Evolutionary conservation across 148 eudicot genomes (phyloP).

Genomic region (Rhododendron vialii): DNA sequence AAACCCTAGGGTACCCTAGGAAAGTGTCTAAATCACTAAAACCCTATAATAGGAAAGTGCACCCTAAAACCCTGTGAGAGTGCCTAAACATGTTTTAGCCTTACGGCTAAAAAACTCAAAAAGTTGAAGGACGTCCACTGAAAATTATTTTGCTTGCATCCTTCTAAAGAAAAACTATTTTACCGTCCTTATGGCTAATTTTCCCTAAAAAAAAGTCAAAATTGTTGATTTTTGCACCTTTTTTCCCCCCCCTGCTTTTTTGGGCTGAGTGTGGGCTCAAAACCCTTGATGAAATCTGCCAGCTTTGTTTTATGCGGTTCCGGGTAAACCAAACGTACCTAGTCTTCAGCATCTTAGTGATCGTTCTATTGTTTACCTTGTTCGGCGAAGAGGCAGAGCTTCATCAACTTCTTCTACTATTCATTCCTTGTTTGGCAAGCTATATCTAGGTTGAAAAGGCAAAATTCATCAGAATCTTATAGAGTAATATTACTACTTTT

Average conservation of each 20-base stretch:
- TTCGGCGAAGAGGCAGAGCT: neutral
- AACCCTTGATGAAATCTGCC: neutral
- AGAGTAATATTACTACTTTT: neutral
- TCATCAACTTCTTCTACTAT: neutral
- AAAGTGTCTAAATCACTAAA: no score
- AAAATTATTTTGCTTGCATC: no score
- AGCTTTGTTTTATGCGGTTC: neutral
- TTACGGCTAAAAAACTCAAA: no score
- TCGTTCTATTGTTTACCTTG: neutral
- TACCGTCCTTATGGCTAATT: no score
- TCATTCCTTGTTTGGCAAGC: neutral
- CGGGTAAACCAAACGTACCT: neutral
- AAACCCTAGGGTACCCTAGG: no score
- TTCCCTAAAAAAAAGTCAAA: no score
- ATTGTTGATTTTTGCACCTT: neutral
- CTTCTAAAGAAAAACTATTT: no score
- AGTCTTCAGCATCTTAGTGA: neutral
- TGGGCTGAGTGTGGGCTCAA: neutral
- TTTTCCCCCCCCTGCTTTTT: neutral
- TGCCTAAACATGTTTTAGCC: no score
- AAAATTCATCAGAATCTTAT: neutral
- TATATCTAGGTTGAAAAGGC: neutral
- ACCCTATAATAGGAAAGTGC: no score
- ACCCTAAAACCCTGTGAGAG: no score
- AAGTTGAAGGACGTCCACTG: no score